Conservation (phyloP, 1,139 yeast species). For the Magnusiomyces ingens region DNA sequence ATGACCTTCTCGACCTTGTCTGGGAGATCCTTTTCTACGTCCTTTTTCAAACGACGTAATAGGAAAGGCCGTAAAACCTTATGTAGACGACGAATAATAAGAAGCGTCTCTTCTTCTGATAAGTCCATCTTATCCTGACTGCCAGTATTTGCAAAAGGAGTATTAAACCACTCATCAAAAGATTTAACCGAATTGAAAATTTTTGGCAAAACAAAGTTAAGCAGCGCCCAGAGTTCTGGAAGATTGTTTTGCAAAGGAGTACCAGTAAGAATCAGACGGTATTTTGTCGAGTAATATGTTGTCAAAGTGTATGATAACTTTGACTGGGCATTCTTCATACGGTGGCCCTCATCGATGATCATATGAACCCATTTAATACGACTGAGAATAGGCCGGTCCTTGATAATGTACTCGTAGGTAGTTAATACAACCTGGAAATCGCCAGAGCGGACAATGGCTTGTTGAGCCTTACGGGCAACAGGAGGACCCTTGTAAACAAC, state of each 20-base stretch:
- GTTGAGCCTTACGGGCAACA: slow-evolving; percentile 71
- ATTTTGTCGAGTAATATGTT: slow-evolving; percentile 72
- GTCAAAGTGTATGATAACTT: slow-evolving; percentile 80
- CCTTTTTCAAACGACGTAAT: slow-evolving; percentile 89
- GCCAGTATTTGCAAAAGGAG: slow-evolving; percentile 96
- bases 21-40: slow-evolving; percentile 94
- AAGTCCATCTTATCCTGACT: slow-evolving; percentile 87
- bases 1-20: slow-evolving; percentile 92
- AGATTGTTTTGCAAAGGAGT: slow-evolving; percentile 94
- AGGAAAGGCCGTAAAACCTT: slow-evolving; percentile 93
- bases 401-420: slow-evolving; percentile 65
- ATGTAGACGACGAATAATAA: slow-evolving; percentile 91
- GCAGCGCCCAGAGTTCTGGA: slow-evolving; percentile 95
- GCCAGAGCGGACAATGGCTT: slow-evolving; percentile 61
- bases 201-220: slow-evolving; percentile 90
- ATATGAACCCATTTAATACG: slow-evolving; percentile 87
- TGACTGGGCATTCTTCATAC: slow-evolving; percentile 92
- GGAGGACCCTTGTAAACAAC: slow-evolving; percentile 57
- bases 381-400: slow-evolving; percentile 74
- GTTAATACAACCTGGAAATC: slow-evolving; percentile 87
- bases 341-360: slow-evolving; percentile 98
- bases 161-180: slow-evolving; percentile 97
- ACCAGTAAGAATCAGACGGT: slow-evolving; percentile 90
- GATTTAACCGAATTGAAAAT: slow-evolving; percentile 97
- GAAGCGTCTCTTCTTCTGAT: slow-evolving; percentile 92